Percentiles rank a stretch among this genome's conserved stretches.
These are phyloP conservation scores for Mycena sanguinolenta DNA, from an alignment of 768 basidiomycete species.

Conservation along the genomic window DNA sequence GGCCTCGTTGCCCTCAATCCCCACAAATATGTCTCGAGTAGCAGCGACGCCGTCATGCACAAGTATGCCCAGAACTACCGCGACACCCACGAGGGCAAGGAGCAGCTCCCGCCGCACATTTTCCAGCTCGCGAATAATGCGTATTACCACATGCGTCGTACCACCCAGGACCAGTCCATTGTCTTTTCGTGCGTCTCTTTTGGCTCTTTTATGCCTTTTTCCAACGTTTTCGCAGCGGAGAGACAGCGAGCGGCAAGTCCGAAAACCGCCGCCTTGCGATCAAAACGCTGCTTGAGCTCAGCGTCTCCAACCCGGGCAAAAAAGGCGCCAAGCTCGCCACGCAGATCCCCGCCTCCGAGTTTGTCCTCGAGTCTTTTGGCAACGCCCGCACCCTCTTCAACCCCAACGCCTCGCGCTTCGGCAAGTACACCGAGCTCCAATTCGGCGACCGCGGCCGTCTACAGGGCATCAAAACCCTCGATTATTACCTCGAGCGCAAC, in stretches of 20 bases:
- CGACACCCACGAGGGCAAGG: slow-evolving; percentile 74
- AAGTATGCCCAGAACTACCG: slow-evolving; percentile 91
- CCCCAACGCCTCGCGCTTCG: slow-evolving; percentile 95
- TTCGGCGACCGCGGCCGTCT: slow-evolving; percentile 93
- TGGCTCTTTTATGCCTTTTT: background rate
- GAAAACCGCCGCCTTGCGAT: slow-evolving; percentile 92
- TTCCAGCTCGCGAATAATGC: slow-evolving; percentile 93
- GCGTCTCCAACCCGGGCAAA: slow-evolving; percentile 90
- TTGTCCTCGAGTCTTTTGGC: slow-evolving; percentile 95
- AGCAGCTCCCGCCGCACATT: slow-evolving; percentile 83
- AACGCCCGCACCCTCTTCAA: slow-evolving; percentile 93
- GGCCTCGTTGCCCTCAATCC: slow-evolving; percentile 91
- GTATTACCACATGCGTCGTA: slow-evolving; percentile 93
- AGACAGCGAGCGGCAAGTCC: slow-evolving; percentile 94
- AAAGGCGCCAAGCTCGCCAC: slow-evolving; percentile 90
- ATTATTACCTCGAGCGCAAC: slow-evolving; percentile 95
- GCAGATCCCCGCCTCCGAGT: slow-evolving; percentile 94
- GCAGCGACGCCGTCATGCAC: slow-evolving; percentile 86
- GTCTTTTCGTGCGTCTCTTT: slow-evolving; percentile 76
- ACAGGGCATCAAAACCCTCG: slow-evolving; percentile 92
- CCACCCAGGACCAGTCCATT: slow-evolving; percentile 92
- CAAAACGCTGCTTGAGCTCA: slow-evolving; percentile 92
- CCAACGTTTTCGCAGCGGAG: slow-evolving; percentile 70
- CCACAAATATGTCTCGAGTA: slow-evolving; percentile 88
- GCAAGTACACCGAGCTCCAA: slow-evolving; percentile 98